Conservation (phyloP, 805 yeast genomes). For the Nakazawaea wyomingensis region DNA sequence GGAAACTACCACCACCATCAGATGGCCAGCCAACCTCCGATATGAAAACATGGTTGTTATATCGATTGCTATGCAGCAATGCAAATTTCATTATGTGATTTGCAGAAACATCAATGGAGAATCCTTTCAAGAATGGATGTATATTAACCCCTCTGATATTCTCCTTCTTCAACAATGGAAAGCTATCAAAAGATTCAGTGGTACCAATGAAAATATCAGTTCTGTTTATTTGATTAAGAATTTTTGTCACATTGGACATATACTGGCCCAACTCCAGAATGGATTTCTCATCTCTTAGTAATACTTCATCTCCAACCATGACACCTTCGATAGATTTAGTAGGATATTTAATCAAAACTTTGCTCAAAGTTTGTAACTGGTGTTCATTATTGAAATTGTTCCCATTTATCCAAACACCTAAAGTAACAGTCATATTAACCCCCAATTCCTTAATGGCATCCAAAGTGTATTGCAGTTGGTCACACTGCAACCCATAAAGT, state of each 20-base stretch:
- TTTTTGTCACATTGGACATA: slow-evolving; percentile 15
- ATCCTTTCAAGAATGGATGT: slow-evolving; percentile 68
- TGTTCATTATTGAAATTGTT: slow-evolving; percentile 37
- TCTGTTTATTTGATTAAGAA: not conserved
- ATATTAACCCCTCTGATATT: slow-evolving; percentile 60
- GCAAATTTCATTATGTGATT: slow-evolving; percentile 47
- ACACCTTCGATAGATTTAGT: slow-evolving; percentile 42
- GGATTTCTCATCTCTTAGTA: slow-evolving; percentile 47
- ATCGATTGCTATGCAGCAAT: slow-evolving; percentile 24
- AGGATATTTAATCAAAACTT: slow-evolving; percentile 38
- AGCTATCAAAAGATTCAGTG: slow-evolving; percentile 41
- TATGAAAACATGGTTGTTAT: slow-evolving; percentile 39
- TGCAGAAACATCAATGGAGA: slow-evolving; percentile 38
- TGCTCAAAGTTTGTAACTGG: slow-evolving; percentile 42
- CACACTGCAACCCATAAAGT: slow-evolving; percentile 58
- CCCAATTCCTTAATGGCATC: slow-evolving; percentile 46
- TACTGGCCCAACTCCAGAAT: slow-evolving; percentile 37
- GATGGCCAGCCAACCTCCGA: slow-evolving; percentile 81
- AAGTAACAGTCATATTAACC: slow-evolving; percentile 49
- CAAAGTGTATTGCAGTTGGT: slow-evolving; percentile 47
- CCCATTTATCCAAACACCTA: slow-evolving; percentile 60
- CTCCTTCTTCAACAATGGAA: slow-evolving; percentile 27
- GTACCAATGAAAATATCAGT: slow-evolving; percentile 54
- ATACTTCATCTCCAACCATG: slow-evolving; percentile 58
- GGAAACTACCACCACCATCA: slow-evolving; percentile 47